A percentile compares a stretch with the other conserved stretches of the same genome.
These are phyloP conservation scores for Chlorella vulgaris DNA, from an alignment of 139 green algal species.

Conservation along the genomic window DNA sequence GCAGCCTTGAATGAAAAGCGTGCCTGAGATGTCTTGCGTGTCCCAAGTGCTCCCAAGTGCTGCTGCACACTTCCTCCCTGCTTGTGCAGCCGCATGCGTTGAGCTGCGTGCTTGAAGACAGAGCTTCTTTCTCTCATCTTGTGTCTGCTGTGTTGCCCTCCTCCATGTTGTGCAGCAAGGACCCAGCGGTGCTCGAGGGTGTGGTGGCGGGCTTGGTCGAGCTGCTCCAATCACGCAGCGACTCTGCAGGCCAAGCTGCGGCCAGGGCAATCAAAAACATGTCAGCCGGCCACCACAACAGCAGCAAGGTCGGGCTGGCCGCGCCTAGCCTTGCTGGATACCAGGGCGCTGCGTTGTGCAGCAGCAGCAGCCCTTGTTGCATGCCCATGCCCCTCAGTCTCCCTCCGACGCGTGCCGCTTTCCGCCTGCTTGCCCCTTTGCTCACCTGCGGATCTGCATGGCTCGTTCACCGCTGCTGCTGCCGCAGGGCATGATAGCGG, in stretches of 20 bases:
- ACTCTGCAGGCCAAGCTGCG: constrained; percentile 18
- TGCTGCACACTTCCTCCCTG: too few species aligned
- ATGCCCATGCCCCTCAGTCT: neutral
- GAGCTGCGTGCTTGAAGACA: neutral
- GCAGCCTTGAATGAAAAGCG: too few species aligned
- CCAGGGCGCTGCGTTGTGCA: neutral
- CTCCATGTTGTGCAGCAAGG: constrained; percentile 8
- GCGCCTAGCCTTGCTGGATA: neutral
- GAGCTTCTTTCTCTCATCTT: neutral
- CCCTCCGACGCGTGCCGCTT: neutral
- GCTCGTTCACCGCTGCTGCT: too few species aligned
- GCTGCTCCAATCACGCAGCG: neutral
- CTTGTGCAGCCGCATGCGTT: too few species aligned
- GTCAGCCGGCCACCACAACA: constrained; percentile 19
- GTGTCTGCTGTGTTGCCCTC: neutral
- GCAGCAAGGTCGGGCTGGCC: constrained; percentile 16
- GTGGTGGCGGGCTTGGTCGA: constrained; percentile 11
- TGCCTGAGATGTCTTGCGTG: too few species aligned
- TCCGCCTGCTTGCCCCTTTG: neutral
- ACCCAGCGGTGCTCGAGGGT: neutral
- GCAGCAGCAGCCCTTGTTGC: neutral
- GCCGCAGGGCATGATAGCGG: constrained; percentile 14
- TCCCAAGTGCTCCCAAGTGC: too few species aligned
- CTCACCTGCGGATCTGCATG: too few species aligned
- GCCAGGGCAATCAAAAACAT: constrained; percentile 30